phyloP scores from a whole-genome alignment of 495 filamentous ascomycete genomes.

The Podospora fimiseda region DNA sequence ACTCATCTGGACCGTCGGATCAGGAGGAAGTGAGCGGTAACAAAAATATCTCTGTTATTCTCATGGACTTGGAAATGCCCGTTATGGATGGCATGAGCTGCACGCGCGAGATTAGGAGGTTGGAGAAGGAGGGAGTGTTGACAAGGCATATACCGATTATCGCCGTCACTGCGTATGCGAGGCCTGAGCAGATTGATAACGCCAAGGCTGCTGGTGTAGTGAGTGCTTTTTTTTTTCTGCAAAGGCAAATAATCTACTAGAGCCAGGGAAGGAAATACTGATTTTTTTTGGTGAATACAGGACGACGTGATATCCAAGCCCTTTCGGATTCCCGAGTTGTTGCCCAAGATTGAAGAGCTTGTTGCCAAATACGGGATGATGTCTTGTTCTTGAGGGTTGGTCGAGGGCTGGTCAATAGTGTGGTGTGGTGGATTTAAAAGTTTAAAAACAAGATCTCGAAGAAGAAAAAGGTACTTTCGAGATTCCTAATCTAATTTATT shows the following conservation, averaged over 20 bases:
- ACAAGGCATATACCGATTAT: conserved; percentile 64
- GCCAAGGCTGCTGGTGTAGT: conserved; percentile 49
- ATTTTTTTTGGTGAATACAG: conserved; percentile 36
- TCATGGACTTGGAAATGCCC: conserved; percentile 87
- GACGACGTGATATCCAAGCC: conserved; percentile 79
- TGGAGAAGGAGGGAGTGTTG: conserved; percentile 49
- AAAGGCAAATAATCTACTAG: conserved; percentile 31
- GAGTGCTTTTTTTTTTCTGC: conserved; percentile 23
- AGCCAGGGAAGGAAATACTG: too few species aligned
- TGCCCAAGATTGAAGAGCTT: conserved; percentile 59
- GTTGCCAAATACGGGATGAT: conserved; percentile 24
- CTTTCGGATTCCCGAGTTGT: conserved; percentile 63
- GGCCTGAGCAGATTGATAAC: conserved; percentile 56
- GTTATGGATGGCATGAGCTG: conserved; percentile 81
- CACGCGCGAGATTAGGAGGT: conserved; percentile 58
- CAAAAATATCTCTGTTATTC: conserved; percentile 53
- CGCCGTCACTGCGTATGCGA: conserved; percentile 73
- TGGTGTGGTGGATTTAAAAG: too few species aligned
- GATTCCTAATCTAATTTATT: too few species aligned
- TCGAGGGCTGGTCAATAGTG: too few species aligned
- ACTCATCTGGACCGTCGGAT: too few species aligned
- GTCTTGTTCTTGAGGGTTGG: not conserved
- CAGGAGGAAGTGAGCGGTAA: conserved; percentile 3
- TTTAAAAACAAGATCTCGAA: too few species aligned
- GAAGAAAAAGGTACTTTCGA: too few species aligned